Evolutionary conservation across 257 asterid genomes (phyloP), one percentile per base, ranked within the genome.

Genomic region (Cynanchum wilfordii): DNA sequence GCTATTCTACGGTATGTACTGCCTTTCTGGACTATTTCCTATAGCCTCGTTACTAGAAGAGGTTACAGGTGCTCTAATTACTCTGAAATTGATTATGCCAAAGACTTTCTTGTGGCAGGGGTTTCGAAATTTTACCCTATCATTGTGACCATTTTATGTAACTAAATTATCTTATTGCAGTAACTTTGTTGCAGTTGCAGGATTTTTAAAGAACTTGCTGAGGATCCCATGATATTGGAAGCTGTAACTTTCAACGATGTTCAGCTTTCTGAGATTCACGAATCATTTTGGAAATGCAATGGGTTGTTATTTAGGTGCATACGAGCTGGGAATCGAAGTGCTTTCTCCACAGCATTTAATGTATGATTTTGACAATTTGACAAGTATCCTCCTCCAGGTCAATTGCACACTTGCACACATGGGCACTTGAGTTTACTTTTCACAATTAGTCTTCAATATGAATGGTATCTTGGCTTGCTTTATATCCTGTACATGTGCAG

Each of bases 301-400:
- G 83, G 78, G 44, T 56, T 80, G 70, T 62, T 80, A 29, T 49
- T 59, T 76, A 80, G 75, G 58, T 80, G 80, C 73, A 44, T 80
- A 44, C 69, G 49, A 40, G 47, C 47, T 6, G 75, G 76, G 54
- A 80, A 76, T 72, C 49, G 13, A 6, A 42, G 72, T 44, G 83
- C 80, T 50, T 16, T 62, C 42, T n/a, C 51, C 6, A 20, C 29
- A 19, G 63, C 69, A 68, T 24, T 62, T 20, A 19, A 76, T 74
- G 83, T 80, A 76, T 13, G 49, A 25, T 58, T 33, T 33, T 12
- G 51, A 22, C 3, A 30, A 2, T 49, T 74, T 27, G 66, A 33
- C n/a, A 7, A 27, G 40, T 59, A 1, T 59, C 66, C 27, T 29
- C 42, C n/a, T 13, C 40, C 16, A 59, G 42, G 10, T 59, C 42